Base-by-base conservation (phyloP, 768 basidiomycete genomes). In the Trametes coccinea region DNA sequence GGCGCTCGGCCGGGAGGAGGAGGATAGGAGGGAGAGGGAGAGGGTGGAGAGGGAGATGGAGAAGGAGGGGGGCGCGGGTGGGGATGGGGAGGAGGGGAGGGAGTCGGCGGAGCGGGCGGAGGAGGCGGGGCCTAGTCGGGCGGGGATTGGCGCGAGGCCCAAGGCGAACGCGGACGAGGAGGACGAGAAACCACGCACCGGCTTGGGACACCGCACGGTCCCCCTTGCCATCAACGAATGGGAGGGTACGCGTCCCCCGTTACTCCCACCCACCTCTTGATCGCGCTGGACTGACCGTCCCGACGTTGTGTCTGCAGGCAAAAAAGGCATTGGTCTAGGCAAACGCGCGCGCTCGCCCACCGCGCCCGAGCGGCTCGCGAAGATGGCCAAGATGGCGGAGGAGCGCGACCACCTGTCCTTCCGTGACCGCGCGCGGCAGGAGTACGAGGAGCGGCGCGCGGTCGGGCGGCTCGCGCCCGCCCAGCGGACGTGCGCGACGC, bases 191-290 rank as follows among this genome's bases (percentile, higher is more conserved):
- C 39, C 51, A 13, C 22, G 34, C 41, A 29, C 22, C 22, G 22
- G 22, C 22, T 22, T 43, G 7, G 67, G 66, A 41, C 88, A 88
- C 70, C 82, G 80, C 40, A 76, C 74, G 0, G 89, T 90, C 60
- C 93, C 93, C 3, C 74, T 94, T 22, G 85, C 89, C 14, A 70
- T 94, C 63, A 84, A 83, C 46, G 87, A 93, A 79, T 94, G 93
- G 93, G 75, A 83, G 77, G 93, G 93, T 90, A 64, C 65, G 86
- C 74, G 11, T 13, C 57, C 27, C 61, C 11, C 6, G 43, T 5
- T 17, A 8, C 22, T 22, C 22, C 22, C 22, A 22, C 22, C 48
- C 22, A n/a, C 31, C 2, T 14, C 8, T 17, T 22, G 22, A 22
- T 22, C 22, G 22, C 22, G 22, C 22, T 22, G 22, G 0, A 22